phyloP scores from a whole-genome alignment of 2,329 filamentous ascomycete genomes.

The Colletotrichum sp. region DNA sequence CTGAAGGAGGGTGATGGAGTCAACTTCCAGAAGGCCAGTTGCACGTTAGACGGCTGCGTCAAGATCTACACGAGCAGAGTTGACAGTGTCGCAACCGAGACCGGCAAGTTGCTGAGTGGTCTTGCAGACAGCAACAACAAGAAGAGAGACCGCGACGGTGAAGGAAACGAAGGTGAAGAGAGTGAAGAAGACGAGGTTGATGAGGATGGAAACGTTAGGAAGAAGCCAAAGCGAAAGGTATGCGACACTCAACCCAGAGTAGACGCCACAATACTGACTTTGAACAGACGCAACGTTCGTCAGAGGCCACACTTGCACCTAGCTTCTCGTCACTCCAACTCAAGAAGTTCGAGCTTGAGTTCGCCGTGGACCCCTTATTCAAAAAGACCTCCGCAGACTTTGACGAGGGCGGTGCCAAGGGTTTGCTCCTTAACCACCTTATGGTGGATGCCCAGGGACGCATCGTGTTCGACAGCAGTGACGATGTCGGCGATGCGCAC shows the following conservation, averaged over 20 bases:
- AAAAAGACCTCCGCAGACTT: conserved; percentile 99
- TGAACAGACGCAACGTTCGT: conserved; percentile 70
- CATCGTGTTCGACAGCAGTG: conserved; percentile 98
- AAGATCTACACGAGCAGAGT: conserved; percentile 99
- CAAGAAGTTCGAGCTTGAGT: conserved; percentile 98
- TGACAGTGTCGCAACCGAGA: conserved; percentile 97
- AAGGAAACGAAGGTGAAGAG: conserved; percentile 71
- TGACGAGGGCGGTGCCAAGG: conserved; percentile 96
- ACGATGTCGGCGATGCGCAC: conserved; percentile 70
- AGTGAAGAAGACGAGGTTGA: conserved; percentile 65
- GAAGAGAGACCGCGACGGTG: conserved; percentile 70
- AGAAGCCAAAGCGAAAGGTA: conserved; percentile 79
- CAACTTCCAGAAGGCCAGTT: conserved; percentile 98
- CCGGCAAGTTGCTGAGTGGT: conserved; percentile 91
- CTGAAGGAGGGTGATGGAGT: conserved; percentile 95
- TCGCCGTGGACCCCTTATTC: conserved; percentile 96
- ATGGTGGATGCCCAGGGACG: conserved; percentile 90
- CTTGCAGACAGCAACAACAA: conserved; percentile 85
- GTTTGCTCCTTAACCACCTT: conserved; percentile 92
- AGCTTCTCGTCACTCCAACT: conserved; percentile 88
- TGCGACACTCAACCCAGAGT: conserved; percentile 22
- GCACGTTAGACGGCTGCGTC: conserved; percentile 95
- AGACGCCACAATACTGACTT: conserved; percentile 22
- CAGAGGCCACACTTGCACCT: conserved; percentile 90
- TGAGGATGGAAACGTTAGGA: conserved; percentile 63